Percentiles rank a stretch among this genome's conserved stretches.
Evolutionary conservation across 2,329 filamentous ascomycete genomes (phyloP).

Genomic region (Penicillium freii): DNA sequence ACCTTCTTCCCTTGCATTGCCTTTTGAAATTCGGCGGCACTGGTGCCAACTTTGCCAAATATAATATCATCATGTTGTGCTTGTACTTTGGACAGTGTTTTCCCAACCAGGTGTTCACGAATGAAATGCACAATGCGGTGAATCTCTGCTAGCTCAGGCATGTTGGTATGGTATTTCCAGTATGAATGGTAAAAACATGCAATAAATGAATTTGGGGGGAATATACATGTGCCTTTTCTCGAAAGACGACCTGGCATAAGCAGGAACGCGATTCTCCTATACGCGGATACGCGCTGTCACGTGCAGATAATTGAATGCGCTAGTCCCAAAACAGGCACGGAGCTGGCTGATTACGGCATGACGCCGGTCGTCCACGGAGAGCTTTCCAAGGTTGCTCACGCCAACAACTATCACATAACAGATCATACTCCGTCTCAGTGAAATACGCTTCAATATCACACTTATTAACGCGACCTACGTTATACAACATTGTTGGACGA

Average conservation of each 20-base stretch:
- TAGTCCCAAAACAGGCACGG: neutral
- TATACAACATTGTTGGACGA: neutral
- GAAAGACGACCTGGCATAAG: neutral
- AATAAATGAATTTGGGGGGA: neutral
- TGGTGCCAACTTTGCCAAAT: constrained; percentile 87
- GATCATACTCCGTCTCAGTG: neutral
- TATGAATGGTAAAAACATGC: neutral
- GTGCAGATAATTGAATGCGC: neutral
- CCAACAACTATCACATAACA: neutral
- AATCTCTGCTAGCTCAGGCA: constrained; percentile 60
- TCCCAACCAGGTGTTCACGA: constrained; percentile 77
- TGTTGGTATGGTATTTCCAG: constrained; percentile 21
- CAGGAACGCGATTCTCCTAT: neutral
- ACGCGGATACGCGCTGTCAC: constrained; percentile 5
- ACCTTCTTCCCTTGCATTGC: constrained; percentile 74
- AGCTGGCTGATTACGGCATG: neutral
- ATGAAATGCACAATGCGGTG: constrained; percentile 85
- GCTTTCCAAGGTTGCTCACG: neutral
- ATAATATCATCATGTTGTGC: constrained; percentile 79
- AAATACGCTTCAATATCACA: neutral
- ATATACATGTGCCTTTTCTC: constrained; percentile 3
- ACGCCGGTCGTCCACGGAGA: neutral
- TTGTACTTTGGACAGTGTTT: constrained; percentile 67
- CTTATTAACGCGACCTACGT: neutral
- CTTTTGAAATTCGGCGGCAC: constrained; percentile 68